Evolutionary conservation across 1,139 yeast genomes (phyloP), one percentile per base, ranked within the genome.

Genomic region (Maudiozyma humilis): DNA sequence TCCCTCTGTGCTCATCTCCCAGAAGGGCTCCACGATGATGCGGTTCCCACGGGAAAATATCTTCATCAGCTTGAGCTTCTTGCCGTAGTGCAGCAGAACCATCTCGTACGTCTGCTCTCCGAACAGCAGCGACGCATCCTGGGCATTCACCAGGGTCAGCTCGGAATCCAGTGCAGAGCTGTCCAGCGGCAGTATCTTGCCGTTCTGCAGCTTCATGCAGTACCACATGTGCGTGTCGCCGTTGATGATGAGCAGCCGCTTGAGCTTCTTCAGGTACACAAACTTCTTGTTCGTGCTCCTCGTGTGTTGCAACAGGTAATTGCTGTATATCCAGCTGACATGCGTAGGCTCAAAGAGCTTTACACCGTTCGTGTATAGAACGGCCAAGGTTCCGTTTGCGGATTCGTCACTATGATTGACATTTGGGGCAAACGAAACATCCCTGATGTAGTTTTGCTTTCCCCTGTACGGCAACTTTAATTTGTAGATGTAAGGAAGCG

Each of bases 151-250:
- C 4, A 54, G 37, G 19, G 40, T 42, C 16, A 29, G 20, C 8
- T 38, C 29, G 2, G 36, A 14, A 12, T 32, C 38, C 15, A 50
- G 48, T 15, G 48, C 45, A 18, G 45, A 16, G 14, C 51, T 44
- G 36, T 53, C 50, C 17, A 59, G 42, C 2, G 51, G 25, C 35
- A 55, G 37, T 1, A 47, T 42, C 42, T 54, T 58, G 8, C 63
- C 62, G 43, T 54, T 56, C 8, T 47, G 50, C 23, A 58, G 39
- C 41, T 57, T 59, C 16, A 57, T 41, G 40, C 58, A 55, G 36
- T 57, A 54, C 55, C 62, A 55, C 19, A 53, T 54, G 5, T 48
- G 44, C 13, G 50, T 45, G 19, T 51, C 50, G 13, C 47, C 39
- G 36, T 53, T 57, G 5, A 51, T 39, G 10, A 59, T 48, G 4